phyloP scores from a whole-genome alignment of 345 rosid genomes.

The Turnera subulata region DNA sequence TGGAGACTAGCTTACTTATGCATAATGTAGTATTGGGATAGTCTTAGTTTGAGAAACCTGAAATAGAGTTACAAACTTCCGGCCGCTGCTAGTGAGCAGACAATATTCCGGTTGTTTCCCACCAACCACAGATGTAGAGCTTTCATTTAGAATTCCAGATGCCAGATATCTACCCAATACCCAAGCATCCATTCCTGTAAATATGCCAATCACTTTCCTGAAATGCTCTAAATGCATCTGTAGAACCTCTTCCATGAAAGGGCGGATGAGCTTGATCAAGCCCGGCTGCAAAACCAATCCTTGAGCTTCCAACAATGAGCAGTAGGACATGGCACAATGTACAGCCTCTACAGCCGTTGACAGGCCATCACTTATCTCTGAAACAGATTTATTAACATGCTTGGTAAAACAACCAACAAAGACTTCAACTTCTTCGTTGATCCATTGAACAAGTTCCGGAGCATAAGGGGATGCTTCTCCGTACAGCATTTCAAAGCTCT shows the following conservation, averaged over 20 bases:
- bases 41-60: constrained; percentile 38
- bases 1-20: too few relatives aligned
- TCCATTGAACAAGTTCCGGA: constrained; percentile 49
- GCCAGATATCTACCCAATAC: constrained; percentile 49
- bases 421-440: constrained; percentile 38
- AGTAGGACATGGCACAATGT: constrained; percentile 43
- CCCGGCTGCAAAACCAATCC: constrained; percentile 32
- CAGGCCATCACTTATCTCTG: constrained; percentile 41
- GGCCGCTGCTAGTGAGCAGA: constrained; percentile 57
- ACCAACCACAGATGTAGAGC: constrained; percentile 21
- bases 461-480: constrained; percentile 41
- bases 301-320: constrained; percentile 45
- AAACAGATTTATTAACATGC: constrained; percentile 36
- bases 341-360: constrained; percentile 41
- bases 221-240: constrained; percentile 41
- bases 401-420: constrained; percentile 31
- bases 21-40: constrained; percentile 8
- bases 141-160: constrained; percentile 38
- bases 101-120: constrained; percentile 44
- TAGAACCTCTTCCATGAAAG: constrained; percentile 48
- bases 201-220: constrained; percentile 47
- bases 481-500: constrained; percentile 41
- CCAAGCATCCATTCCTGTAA: constrained; percentile 52
- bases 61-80: constrained; percentile 49
- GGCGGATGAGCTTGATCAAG: constrained; percentile 40